Evolutionary conservation across 805 yeast genomes (phyloP).

Genomic region (Ogataea trehaloabstinens): DNA sequence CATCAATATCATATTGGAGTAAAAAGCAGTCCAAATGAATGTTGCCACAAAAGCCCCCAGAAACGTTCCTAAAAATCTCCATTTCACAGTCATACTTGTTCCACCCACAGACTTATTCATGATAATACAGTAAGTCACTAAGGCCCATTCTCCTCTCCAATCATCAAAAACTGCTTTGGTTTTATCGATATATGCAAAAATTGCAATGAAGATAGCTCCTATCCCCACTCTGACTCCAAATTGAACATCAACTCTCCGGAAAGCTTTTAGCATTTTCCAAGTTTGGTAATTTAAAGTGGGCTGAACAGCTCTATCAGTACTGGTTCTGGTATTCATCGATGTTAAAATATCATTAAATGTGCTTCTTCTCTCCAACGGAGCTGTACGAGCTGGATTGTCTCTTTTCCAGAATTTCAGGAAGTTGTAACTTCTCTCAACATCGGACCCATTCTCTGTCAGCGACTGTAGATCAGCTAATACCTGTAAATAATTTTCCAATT

Average conservation of each 20-base stretch:
- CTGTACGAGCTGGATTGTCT: not conserved
- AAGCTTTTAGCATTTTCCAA: constrained; percentile 51
- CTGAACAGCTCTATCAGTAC: constrained; percentile 6
- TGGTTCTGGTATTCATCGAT: constrained; percentile 9
- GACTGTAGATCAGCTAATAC: constrained; percentile 33
- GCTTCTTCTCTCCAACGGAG: constrained; percentile 2
- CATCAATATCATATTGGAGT: constrained; percentile 53
- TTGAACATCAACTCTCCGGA: constrained; percentile 66
- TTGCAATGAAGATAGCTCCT: constrained; percentile 65
- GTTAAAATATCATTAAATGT: constrained; percentile 37
- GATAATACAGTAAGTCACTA: constrained; percentile 77
- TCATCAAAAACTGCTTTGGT: constrained; percentile 53
- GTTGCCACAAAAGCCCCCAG: constrained; percentile 67
- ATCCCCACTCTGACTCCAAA: constrained; percentile 78
- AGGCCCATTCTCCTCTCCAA: constrained; percentile 84
- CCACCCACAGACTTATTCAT: constrained; percentile 87
- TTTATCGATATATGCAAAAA: constrained; percentile 62
- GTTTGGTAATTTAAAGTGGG: constrained; percentile 30
- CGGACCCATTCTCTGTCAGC: not conserved
- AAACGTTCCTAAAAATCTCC: constrained; percentile 73
- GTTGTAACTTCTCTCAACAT: constrained; percentile 36
- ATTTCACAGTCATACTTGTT: constrained; percentile 72
- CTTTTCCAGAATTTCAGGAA: constrained; percentile 56
- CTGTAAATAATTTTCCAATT: constrained; percentile 47
- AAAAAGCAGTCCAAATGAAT: constrained; percentile 54